phyloP scores from a whole-genome alignment of 2,329 filamentous ascomycete species.

The Penicillium sp. region DNA sequence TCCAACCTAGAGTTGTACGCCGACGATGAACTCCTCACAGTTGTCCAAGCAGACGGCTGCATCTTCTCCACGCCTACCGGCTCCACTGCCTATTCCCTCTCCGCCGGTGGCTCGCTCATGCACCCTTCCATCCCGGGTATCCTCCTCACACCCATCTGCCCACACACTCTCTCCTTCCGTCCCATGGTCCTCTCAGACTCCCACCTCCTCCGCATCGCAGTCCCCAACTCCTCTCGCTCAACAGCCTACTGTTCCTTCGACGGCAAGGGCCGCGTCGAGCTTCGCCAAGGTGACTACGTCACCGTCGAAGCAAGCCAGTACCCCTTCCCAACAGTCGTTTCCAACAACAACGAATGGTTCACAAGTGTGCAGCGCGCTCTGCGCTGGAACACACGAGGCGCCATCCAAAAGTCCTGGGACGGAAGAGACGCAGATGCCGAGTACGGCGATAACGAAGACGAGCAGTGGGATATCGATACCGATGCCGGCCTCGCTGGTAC shows the following conservation, averaged over 20 bases:
- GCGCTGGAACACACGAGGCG: constrained; percentile 91
- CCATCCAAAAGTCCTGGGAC: constrained; percentile 84
- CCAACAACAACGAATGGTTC: constrained; percentile 91
- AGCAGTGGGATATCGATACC: constrained; percentile 93
- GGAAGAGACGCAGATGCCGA: constrained; percentile 40
- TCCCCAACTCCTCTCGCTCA: constrained; percentile 81
- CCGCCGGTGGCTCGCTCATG: constrained; percentile 90
- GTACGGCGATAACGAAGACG: constrained; percentile 52
- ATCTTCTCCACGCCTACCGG: constrained; percentile 97
- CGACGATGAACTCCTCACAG: constrained; percentile 90
- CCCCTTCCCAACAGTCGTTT: constrained; percentile 93
- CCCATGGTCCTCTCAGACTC: constrained; percentile 98
- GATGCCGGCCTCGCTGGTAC: constrained; percentile 54
- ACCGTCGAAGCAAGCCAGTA: constrained; percentile 96
- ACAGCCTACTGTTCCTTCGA: constrained; percentile 98
- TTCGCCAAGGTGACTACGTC: constrained; percentile 90
- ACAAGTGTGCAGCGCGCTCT: constrained; percentile 90
- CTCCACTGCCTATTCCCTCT: constrained; percentile 93
- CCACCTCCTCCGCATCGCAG: constrained; percentile 83
- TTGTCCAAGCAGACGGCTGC: constrained; percentile 94
- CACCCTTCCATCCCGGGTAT: constrained; percentile 97
- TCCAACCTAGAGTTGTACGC: constrained; percentile 96
- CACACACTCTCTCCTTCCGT: constrained; percentile 93
- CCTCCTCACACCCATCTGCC: constrained; percentile 94
- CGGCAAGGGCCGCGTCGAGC: constrained; percentile 91